Evolutionary conservation across 345 rosid genomes (phyloP), one percentile per base, ranked within the genome.

Genomic region (Ceriops decandra): DNA sequence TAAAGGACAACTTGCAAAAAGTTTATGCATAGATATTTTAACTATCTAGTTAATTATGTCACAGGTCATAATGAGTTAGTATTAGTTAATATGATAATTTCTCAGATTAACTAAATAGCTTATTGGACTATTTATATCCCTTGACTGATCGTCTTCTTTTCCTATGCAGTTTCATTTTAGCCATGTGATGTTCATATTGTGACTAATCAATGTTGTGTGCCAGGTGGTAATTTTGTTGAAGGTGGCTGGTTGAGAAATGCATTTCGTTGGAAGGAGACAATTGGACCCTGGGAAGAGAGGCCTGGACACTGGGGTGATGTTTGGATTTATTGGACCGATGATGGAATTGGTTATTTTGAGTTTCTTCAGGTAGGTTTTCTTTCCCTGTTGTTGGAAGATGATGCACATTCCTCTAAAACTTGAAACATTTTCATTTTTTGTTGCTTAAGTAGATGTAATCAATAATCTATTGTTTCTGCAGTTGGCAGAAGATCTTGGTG

Each of bases 251-350:
- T 92, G 73, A 88, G 97, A 76, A 95, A 95, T 79, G 98, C 99
- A 28, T 95, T 90, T 71, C 93, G 97, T 52, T 95, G 99, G 99
- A 90, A 95, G 82, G 87, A 84, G 80, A 85, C 87, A 15, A 67
- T 91, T 51, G 99, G 99, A 60, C 93, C 98, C 15, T 95, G 97
- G 99, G 98, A 91, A 77, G 96, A 95, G 83, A 89, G 99, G 84
- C 90, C 99, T 1, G 96, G 99, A 38, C 99, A 91, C 70, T 95
- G 86, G 71, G 96, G 95, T 67, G 99, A 91, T 74, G 99, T 95
- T 81, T 95, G 98, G 98, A 87, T 57, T 81, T 95, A 95, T 49
- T 95, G 97, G 99, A 95, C 98, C 0, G 98, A 91, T 80, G 97
- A 91, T 74, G 99, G 96, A 24, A 86, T 91, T 57, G 99, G 98